These are phyloP conservation scores for Poa pratensis DNA, from an alignment of 176 grass and related monocot genomes.

Conservation along the genomic window DNA sequence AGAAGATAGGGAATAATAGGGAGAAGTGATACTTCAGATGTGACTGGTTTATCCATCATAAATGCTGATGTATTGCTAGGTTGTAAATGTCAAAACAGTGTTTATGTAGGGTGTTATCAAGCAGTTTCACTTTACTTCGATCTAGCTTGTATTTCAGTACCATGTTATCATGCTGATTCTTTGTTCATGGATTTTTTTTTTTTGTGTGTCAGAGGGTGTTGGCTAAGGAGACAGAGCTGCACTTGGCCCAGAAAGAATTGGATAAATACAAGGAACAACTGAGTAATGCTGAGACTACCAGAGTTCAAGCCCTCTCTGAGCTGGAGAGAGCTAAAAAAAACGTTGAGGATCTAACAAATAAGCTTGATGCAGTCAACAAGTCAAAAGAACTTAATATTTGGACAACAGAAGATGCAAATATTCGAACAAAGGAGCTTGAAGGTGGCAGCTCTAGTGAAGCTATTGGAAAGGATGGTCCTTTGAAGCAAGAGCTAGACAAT, in stretches of 20 bases:
- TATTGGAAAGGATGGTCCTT: conserved; percentile 59
- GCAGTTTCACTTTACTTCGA: conserved; percentile 19
- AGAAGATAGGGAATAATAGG: neutral
- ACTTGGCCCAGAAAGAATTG: conserved; percentile 83
- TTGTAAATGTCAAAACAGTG: neutral
- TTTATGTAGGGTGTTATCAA: neutral
- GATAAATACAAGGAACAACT: conserved; percentile 95
- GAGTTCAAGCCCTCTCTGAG: conserved; percentile 67
- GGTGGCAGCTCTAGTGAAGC: conserved; percentile 43
- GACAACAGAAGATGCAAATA: conserved; percentile 77
- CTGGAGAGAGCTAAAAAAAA: conserved; percentile 79
- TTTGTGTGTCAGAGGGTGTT: conserved; percentile 52
- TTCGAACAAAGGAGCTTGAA: conserved; percentile 71
- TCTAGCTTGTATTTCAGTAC: conserved; percentile 36
- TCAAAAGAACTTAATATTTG: conserved; percentile 76
- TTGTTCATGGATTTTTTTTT: conserved; percentile 9
- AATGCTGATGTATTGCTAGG: neutral
- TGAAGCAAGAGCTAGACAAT: conserved; percentile 76
- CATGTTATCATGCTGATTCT: conserved; percentile 31
- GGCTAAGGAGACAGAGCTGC: conserved; percentile 86
- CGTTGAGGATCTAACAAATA: conserved; percentile 66
- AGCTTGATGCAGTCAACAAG: conserved; percentile 71
- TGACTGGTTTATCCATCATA: neutral
- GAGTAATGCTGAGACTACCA: conserved; percentile 76
- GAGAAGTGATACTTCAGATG: neutral